Evolutionary conservation across 768 basidiomycete species (phyloP), one percentile per base, ranked within the genome.

Genomic region (Hemileccinum impolitum): DNA sequence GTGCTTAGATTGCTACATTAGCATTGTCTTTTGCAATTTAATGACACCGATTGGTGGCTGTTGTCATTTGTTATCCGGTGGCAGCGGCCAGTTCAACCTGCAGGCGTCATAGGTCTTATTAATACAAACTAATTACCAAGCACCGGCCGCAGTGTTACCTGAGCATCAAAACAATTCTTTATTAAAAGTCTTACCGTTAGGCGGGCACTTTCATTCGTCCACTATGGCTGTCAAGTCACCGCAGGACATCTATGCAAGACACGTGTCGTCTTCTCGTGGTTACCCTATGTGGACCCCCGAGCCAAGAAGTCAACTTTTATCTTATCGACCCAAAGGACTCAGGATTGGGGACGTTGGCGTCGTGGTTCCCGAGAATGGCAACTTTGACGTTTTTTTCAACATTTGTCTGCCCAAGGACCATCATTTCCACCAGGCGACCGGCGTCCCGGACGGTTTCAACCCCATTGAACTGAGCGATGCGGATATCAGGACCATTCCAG

Each of bases 261-360:
- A 58, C 7, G 54, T 59, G 36, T 58, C 57, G 0, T 53, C 56
- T 19, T 48, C 60, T 14, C 64, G 66, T 28, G 73, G 72, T 1
- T 67, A 66, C 44, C 71, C 70, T 3, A 50, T 72, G 19, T 72
- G 66, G 69, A 59, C 61, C 10, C 72, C 72, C 8, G 63, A 68
- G 23, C 65, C 66, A 8, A 59, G 64, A 34, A 46, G 43, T 25
- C 50, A 48, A 26, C 51, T 66, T 7, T 63, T 64, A 17, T 57
- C 58, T 17, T 64, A 66, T 40, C 58, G 55, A 42, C 52, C 48
- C 6, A 47, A 57, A 32, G 72, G 71, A 0, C 60, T 69, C 37
- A 64, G 50, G 25, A 70, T 73, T 35, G 73, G 73, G 2, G 73
- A 74, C 44, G 67, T 74, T 11, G 70, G 71, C 10, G 59, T 72